Conservation (phyloP, 208 protist genomes). For the Trypanosoma cruzi region DNA sequence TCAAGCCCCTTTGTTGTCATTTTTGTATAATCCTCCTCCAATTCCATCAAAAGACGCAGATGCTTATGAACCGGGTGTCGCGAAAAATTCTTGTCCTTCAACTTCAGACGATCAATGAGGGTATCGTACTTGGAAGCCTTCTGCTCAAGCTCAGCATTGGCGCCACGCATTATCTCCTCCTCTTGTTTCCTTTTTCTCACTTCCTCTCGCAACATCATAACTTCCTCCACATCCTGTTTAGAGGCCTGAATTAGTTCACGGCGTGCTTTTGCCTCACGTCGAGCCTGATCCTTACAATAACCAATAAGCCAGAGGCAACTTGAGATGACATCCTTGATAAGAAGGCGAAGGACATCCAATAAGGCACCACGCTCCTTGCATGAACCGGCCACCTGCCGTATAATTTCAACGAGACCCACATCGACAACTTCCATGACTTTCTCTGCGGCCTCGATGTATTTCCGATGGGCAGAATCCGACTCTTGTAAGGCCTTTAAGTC, state of each 20-base stretch:
- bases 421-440: slow-evolving; percentile 68
- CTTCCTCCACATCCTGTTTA: slow-evolving; percentile 26
- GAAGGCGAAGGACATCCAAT: slow-evolving; percentile 77
- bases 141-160: slow-evolving; percentile 43
- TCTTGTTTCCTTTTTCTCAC: slow-evolving; percentile 27
- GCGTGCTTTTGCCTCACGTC: slow-evolving; percentile 40
- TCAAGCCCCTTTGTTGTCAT: slow-evolving; percentile 55
- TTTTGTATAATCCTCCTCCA: slow-evolving; percentile 64
- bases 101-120: slow-evolving; percentile 60
- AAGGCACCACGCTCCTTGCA: slow-evolving; percentile 85
- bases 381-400: slow-evolving; percentile 56
- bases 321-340: slow-evolving; percentile 58
- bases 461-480: slow-evolving; percentile 45
- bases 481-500: slow-evolving; percentile 32
- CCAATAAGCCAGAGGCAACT: slow-evolving; percentile 59
- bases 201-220: slow-evolving; percentile 33
- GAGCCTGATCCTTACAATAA: slow-evolving; percentile 65
- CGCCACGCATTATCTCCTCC: slow-evolving; percentile 5
- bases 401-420: slow-evolving; percentile 78
- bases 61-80: slow-evolving; percentile 62
- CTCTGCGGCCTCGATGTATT: slow-evolving; percentile 64
- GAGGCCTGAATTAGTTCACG: slow-evolving; percentile 22
- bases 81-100: slow-evolving; percentile 60
- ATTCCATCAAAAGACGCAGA: slow-evolving; percentile 52
- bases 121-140: slow-evolving; percentile 79